phyloP scores from a whole-genome alignment of 306 rosid species.

The Lathyrus tuberosus region DNA sequence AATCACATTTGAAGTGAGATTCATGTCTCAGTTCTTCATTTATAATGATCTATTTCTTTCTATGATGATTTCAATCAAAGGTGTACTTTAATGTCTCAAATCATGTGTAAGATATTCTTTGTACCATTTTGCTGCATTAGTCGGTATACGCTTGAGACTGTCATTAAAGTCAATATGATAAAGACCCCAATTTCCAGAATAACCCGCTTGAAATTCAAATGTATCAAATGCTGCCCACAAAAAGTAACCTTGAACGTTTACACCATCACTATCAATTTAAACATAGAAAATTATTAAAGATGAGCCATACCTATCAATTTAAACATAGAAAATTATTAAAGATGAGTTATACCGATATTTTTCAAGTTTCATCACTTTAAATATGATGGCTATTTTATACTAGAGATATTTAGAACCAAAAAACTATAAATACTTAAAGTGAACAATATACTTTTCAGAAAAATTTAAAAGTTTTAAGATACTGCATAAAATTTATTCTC shows the following conservation, averaged over 20 bases:
- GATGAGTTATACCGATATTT: neutral
- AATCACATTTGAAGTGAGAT: no score
- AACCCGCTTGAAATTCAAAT: slow-evolving; percentile 39
- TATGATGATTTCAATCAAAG: no score
- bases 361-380: neutral
- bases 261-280: slow-evolving; percentile 33
- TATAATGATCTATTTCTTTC: no score
- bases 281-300: neutral
- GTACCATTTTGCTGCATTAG: slow-evolving; percentile 26
- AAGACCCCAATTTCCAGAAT: slow-evolving; percentile 22
- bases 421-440: neutral
- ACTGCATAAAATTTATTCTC: no score
- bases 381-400: neutral
- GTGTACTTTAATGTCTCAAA: neutral
- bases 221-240: slow-evolving; percentile 35
- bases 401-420: neutral
- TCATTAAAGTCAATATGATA: slow-evolving; percentile 36
- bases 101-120: neutral
- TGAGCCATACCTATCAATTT: neutral
- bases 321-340: neutral
- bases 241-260: slow-evolving; percentile 43
- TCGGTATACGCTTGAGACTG: slow-evolving; percentile 28
- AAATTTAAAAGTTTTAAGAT: no score
- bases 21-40: no score
- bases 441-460: no score